phyloP scores from a whole-genome alignment of 2,329 filamentous ascomycete genomes.

The Beauveria sp. region DNA sequence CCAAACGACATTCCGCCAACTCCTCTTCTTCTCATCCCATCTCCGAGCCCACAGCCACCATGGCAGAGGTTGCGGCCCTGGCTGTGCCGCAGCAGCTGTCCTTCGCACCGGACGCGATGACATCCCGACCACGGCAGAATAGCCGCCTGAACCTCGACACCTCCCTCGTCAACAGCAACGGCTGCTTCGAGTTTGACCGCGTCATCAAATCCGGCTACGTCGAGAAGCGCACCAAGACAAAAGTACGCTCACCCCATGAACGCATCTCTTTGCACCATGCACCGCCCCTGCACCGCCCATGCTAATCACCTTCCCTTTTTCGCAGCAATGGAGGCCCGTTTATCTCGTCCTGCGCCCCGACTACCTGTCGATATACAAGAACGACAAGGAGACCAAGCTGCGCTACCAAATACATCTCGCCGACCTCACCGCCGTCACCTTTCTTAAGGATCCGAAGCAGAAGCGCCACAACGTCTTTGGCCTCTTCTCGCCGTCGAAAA shows the following conservation, averaged over 20 bases:
- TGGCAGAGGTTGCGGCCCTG: slow-evolving; percentile 9
- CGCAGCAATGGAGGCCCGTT: slow-evolving; percentile 78
- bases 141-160: slow-evolving; percentile 43
- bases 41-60: not conserved
- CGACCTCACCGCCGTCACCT: slow-evolving; percentile 84
- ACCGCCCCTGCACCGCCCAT: slow-evolving; percentile 11
- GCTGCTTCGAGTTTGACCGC: slow-evolving; percentile 91
- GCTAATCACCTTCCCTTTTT: not conserved
- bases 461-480: slow-evolving; percentile 84
- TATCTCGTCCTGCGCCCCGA: slow-evolving; percentile 88
- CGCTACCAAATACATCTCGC: slow-evolving; percentile 81
- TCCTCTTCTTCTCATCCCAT: not conserved
- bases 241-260: slow-evolving; percentile 45
- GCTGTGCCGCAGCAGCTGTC: slow-evolving; percentile 4
- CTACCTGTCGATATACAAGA: slow-evolving; percentile 86
- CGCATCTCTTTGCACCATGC: too few species aligned
- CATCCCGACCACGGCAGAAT: slow-evolving; percentile 16
- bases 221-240: slow-evolving; percentile 87
- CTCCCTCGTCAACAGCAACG: slow-evolving; percentile 87
- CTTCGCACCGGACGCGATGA: slow-evolving; percentile 12
- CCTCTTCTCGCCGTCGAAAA: slow-evolving; percentile 82
- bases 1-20: not conserved
- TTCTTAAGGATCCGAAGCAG: slow-evolving; percentile 81
- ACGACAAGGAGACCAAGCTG: slow-evolving; percentile 80
- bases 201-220: slow-evolving; percentile 85